Percentiles rank a stretch among this genome's conserved stretches.
Evolutionary conservation across 2,329 filamentous ascomycete species (phyloP).

Genomic region (Pseudocercospora ulei): DNA sequence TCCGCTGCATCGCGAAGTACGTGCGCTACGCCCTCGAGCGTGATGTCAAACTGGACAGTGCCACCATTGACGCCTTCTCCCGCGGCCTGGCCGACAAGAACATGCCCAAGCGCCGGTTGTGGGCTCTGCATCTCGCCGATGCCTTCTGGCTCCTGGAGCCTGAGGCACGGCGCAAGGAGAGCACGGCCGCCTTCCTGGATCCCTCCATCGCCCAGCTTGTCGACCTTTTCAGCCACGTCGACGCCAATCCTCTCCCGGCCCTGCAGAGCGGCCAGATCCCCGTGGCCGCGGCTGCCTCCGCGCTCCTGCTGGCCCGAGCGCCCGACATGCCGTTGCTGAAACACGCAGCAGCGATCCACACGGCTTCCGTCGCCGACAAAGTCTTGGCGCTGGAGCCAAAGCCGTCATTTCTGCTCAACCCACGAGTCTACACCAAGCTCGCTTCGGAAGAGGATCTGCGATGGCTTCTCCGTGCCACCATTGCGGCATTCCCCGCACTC

Average conservation of each 20-base stretch:
- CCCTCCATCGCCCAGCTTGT: constrained; percentile 49
- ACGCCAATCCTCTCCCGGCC: constrained; percentile 65
- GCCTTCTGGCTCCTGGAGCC: constrained; percentile 53
- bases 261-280: constrained; percentile 75
- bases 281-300: constrained; percentile 63
- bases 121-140: constrained; percentile 66
- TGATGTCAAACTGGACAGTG: constrained; percentile 53
- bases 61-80: constrained; percentile 58
- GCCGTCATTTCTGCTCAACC: constrained; percentile 75
- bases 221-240: constrained; percentile 66
- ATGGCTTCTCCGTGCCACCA: constrained; percentile 66
- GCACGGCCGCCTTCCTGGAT: constrained; percentile 42
- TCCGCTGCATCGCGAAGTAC: constrained; percentile 59
- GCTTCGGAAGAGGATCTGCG: constrained; percentile 61
- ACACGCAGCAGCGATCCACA: constrained; percentile 50
- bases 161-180: constrained; percentile 42
- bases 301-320: constrained; percentile 51
- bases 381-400: constrained; percentile 64
- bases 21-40: constrained; percentile 54
- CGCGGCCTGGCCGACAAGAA: constrained; percentile 87
- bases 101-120: constrained; percentile 62
- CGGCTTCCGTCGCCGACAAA: constrained; percentile 54
- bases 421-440: constrained; percentile 74
- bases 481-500: constrained; percentile 44
- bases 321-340: constrained; percentile 46